These are phyloP conservation scores for Metschnikowia vanudenii DNA, from an alignment of 805 yeast species.

Conservation along the genomic window DNA sequence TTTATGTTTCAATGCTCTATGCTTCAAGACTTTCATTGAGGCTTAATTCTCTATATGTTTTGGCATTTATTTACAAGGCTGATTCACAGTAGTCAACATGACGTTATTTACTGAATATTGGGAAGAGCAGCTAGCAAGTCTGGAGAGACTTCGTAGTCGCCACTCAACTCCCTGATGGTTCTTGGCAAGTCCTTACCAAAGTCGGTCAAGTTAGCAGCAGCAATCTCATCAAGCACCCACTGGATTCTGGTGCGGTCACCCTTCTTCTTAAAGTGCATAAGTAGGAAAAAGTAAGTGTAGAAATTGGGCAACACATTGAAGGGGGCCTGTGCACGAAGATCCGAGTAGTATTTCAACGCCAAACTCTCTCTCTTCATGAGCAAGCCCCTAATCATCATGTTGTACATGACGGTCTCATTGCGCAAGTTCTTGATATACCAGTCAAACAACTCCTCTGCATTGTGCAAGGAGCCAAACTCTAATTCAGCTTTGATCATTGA, in stretches of 20 bases:
- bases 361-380: slow-evolving; percentile 32
- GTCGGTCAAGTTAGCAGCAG: slow-evolving; percentile 23
- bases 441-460: slow-evolving; percentile 33
- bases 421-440: slow-evolving; percentile 34
- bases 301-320: slow-evolving; percentile 41
- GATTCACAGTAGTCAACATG: background rate
- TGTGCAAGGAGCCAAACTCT: slow-evolving; percentile 34
- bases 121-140: slow-evolving; percentile 17
- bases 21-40: too few species aligned
- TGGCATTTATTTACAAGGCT: slow-evolving; percentile 10
- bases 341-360: slow-evolving; percentile 42
- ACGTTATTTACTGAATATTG: background rate
- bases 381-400: slow-evolving; percentile 35
- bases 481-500: slow-evolving; percentile 50
- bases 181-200: slow-evolving; percentile 44
- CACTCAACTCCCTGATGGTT: slow-evolving; percentile 24
- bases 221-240: slow-evolving; percentile 39
- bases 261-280: slow-evolving; percentile 36
- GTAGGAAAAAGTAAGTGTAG: slow-evolving; percentile 49
- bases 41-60: too few species aligned
- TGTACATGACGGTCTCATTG: slow-evolving; percentile 41
- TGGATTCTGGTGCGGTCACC: slow-evolving; percentile 33
- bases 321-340: slow-evolving; percentile 28
- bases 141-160: slow-evolving; percentile 18
- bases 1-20: too few species aligned